These are phyloP conservation scores for Teunomyces gatunensis DNA, from an alignment of 805 yeast genomes.

Conservation along the genomic window DNA sequence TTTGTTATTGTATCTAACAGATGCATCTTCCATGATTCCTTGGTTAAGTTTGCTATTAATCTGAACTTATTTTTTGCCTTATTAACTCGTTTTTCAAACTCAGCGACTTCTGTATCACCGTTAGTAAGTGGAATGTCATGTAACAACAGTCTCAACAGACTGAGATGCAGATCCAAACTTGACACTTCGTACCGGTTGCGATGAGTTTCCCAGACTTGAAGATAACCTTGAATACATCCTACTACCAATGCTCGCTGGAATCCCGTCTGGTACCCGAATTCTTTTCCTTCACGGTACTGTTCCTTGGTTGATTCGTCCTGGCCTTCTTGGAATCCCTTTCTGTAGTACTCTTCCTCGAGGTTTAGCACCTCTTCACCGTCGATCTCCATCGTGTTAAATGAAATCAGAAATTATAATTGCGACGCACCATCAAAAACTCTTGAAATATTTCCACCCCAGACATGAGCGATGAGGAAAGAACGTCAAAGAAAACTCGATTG, in stretches of 20 bases:
- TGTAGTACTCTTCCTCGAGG: slow-evolving; percentile 59
- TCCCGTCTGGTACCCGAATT: slow-evolving; percentile 78
- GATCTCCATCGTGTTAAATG: slow-evolving; percentile 5
- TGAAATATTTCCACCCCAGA: not conserved
- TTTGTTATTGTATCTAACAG: slow-evolving; percentile 30
- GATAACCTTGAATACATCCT: slow-evolving; percentile 63
- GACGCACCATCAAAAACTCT: not conserved
- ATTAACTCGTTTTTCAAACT: slow-evolving; percentile 48
- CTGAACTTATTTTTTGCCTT: slow-evolving; percentile 64
- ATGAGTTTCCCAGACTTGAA: slow-evolving; percentile 33
- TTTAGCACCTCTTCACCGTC: slow-evolving; percentile 53
- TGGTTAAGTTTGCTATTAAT: slow-evolving; percentile 39
- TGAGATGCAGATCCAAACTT: slow-evolving; percentile 20
- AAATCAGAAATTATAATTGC: slow-evolving; percentile 16
- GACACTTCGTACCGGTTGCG: slow-evolving; percentile 15
- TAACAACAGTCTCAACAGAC: slow-evolving; percentile 27
- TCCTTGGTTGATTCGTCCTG: slow-evolving; percentile 54
- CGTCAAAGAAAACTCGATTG: not conserved
- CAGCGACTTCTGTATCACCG: slow-evolving; percentile 54
- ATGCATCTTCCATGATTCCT: slow-evolving; percentile 29
- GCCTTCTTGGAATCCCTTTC: slow-evolving; percentile 74
- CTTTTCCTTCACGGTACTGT: slow-evolving; percentile 74
- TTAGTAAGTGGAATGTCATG: slow-evolving; percentile 29
- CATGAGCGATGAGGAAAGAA: not conserved
- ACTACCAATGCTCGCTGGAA: slow-evolving; percentile 66